Percentiles rank a stretch among this genome's conserved stretches.
phyloP scores from a whole-genome alignment of 164 flowering plant species.

The Stephania cephalantha region DNA sequence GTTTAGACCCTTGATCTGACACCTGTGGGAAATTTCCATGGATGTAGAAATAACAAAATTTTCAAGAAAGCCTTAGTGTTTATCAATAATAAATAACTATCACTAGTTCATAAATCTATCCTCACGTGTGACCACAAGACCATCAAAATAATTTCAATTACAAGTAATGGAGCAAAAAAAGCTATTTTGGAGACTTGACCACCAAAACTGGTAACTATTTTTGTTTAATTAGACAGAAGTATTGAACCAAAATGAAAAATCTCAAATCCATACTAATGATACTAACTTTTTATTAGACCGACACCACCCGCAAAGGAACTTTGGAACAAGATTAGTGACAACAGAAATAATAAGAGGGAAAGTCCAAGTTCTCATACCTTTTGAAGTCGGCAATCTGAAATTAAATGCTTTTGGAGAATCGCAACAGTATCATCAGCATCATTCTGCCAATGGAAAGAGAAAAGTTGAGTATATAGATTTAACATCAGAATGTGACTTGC shows the following conservation, averaged over 20 bases:
- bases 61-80: background rate
- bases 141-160: background rate
- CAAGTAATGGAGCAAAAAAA: background rate
- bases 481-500: background rate
- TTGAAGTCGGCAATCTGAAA: constrained; percentile 49
- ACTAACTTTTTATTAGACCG: background rate
- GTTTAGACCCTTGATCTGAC: too few species aligned
- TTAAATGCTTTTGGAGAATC: constrained; percentile 55
- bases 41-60: background rate
- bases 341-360: background rate
- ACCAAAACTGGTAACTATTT: background rate
- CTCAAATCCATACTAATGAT: background rate
- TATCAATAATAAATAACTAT: background rate
- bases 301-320: background rate
- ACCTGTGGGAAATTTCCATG: too few species aligned
- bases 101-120: background rate
- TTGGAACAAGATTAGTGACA: background rate
- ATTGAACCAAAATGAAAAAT: background rate
- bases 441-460: constrained; percentile 36
- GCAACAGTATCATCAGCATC: constrained; percentile 47
- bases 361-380: constrained; percentile 41
- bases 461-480: background rate
- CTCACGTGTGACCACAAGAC: background rate
- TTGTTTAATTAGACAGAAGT: background rate
- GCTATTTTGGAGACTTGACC: background rate